Base-by-base conservation (phyloP, 345 rosid species). In the Eutrema japonicum region DNA sequence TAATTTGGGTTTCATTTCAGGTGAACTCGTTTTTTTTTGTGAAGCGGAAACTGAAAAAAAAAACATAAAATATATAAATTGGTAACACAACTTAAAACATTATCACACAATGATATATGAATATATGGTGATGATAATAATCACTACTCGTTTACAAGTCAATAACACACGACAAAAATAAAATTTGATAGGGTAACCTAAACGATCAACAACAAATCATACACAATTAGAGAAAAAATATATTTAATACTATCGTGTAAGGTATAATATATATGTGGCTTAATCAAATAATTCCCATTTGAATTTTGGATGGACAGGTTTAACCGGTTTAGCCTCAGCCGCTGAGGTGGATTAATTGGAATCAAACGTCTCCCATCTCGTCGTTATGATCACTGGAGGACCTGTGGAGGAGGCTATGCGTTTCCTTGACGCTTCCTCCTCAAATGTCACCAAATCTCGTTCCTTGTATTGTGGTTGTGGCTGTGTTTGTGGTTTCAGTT, bases 301-400 rank as follows among this genome's bases (percentile, higher is more conserved):
- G 74, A 85, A 82, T 76, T 82, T 83, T 3, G 92, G 89, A 48
- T 79, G 87, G 41, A 65, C 81, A 48, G 72, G 51, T 58, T 77
- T 81, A 68, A 71, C 36, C 9, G 73, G 18, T 52, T 72, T 26
- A 35, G 70, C 55, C 48, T 81, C 80, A 1, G 83, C 79, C n/a
- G 35, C 22, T 27, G 66, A 67, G 22, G 88, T 60, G 0, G 87
- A 85, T 18, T 18, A 18, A 22, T 43, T 54, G 0, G 90, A 77
- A 72, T 89, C 97, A 52, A 94, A 94, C 33, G 91, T 89, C 83
- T 94, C 95, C 98, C 98, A 94, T 48, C 82, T 83, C 1, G 96
- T 91, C n/a, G 97, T 74, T 48, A 66, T 87, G 14, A 94, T 89
- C 47, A 87, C 95, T 0, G 41, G 49, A n/a, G 81, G 67, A 42